phyloP scores from a whole-genome alignment of 352 stramenopile species.

The Phytophthora hibernalis region DNA sequence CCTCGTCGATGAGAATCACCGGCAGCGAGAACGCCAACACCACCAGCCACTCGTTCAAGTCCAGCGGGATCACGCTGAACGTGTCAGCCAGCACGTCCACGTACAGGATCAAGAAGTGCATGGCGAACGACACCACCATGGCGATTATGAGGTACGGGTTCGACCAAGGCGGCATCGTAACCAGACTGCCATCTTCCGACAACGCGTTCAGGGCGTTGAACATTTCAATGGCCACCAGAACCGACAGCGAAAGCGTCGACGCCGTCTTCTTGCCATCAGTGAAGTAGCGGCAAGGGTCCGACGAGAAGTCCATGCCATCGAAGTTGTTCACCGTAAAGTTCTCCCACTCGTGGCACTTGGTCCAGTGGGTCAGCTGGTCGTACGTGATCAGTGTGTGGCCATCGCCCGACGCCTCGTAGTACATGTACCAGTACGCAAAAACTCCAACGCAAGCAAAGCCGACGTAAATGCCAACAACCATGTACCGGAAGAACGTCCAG shows the following conservation, averaged over 20 bases:
- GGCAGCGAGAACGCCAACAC: constrained; percentile 93
- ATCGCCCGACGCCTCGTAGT: constrained; percentile 90
- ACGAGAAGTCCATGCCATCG: constrained; percentile 90
- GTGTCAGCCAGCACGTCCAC: constrained; percentile 93
- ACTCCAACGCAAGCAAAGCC: constrained; percentile 92
- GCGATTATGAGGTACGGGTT: constrained; percentile 95
- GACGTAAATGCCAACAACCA: constrained; percentile 96
- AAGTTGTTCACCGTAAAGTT: constrained; percentile 94
- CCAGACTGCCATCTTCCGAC: constrained; percentile 91
- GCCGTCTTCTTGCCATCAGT: constrained; percentile 92
- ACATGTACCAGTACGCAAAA: constrained; percentile 96
- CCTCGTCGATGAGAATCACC: constrained; percentile 95
- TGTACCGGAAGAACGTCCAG: constrained; percentile 98
- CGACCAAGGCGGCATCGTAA: constrained; percentile 93
- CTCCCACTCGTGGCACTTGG: constrained; percentile 91
- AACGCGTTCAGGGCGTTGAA: constrained; percentile 96
- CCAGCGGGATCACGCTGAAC: constrained; percentile 93
- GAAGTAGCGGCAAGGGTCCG: constrained; percentile 94
- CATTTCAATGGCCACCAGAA: constrained; percentile 96
- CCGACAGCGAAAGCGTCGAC: constrained; percentile 93
- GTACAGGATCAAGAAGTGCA: constrained; percentile 96
- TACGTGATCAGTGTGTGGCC: constrained; percentile 92
- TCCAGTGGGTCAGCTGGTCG: constrained; percentile 91
- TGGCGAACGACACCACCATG: constrained; percentile 93
- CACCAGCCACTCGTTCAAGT: constrained; percentile 93